Percentiles rank a stretch among this genome's conserved stretches.
Conservation (phyloP, 306 rosid genomes). For the Purshia tridentata region DNA sequence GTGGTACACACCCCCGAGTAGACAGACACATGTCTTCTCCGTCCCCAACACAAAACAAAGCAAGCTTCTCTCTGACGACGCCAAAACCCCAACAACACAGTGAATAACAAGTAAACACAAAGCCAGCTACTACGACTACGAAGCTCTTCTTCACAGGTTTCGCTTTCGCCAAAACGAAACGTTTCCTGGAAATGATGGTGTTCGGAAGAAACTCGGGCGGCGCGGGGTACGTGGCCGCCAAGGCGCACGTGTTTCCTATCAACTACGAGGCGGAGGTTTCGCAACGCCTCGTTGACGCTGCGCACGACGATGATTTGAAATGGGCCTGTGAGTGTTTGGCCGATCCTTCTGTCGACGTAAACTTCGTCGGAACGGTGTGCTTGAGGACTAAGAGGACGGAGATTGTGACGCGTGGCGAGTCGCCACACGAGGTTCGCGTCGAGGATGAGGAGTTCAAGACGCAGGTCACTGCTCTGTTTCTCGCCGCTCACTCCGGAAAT, state of each 20-base stretch:
- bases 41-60: no score
- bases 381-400: constrained; percentile 54
- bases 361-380: constrained; percentile 59
- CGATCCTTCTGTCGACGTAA: constrained; percentile 51
- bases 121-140: not conserved
- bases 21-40: not conserved
- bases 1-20: not conserved
- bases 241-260: constrained; percentile 45
- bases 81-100: constrained; percentile 1
- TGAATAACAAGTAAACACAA: not conserved
- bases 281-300: constrained; percentile 54
- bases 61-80: not conserved
- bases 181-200: constrained; percentile 28
- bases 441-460: constrained; percentile 62
- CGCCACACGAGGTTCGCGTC: constrained; percentile 45
- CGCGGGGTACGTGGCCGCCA: constrained; percentile 8
- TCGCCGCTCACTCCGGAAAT: constrained; percentile 61
- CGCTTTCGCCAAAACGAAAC: not conserved
- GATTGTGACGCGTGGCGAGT: constrained; percentile 47
- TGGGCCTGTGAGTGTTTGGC: constrained; percentile 32
- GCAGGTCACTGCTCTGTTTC: constrained; percentile 62
- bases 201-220: constrained; percentile 31
- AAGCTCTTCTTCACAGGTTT: not conserved
- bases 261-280: constrained; percentile 48
- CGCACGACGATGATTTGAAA: constrained; percentile 28